A percentile compares a stretch with the other conserved stretches of the same genome.
phyloP scores from a whole-genome alignment of 75 land plant species.

The Selaginella moellendorffii region DNA sequence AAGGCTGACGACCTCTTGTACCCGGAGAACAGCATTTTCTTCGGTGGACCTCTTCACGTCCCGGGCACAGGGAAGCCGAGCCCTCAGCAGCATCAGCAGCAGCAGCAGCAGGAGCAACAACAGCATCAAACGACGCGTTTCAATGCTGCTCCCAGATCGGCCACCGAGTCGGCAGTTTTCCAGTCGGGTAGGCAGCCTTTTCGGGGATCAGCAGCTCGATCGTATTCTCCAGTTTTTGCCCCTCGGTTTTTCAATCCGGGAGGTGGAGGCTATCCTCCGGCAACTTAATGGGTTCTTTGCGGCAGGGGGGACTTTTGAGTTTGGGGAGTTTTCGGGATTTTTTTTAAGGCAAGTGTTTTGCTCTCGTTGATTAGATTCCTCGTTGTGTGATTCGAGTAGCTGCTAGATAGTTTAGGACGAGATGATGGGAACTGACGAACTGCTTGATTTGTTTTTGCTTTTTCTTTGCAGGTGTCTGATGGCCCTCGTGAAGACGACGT shows the following conservation, averaged over 20 bases:
- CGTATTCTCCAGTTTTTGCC: constrained; percentile 47
- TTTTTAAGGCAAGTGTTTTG: background rate
- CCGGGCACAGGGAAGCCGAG: constrained; percentile 24
- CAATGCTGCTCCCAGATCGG: constrained; percentile 5
- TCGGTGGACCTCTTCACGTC: constrained; percentile 52
- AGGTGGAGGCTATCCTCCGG: background rate
- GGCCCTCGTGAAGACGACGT: background rate
- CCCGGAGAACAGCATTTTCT: constrained; percentile 63
- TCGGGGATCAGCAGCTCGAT: constrained; percentile 19
- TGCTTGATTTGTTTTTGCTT: background rate
- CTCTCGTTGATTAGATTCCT: background rate
- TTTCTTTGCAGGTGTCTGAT: background rate
- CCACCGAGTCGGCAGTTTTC: constrained; percentile 2
- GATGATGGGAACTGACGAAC: too few relatives aligned
- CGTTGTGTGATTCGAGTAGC: too few relatives aligned
- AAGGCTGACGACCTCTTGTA: constrained; percentile 30
- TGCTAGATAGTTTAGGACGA: too few relatives aligned
- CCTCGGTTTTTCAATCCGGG: background rate
- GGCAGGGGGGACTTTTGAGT: background rate
- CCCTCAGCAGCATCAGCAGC: constrained; percentile 6
- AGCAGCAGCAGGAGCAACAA: background rate
- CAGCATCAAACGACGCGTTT: too few relatives aligned
- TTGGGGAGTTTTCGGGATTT: background rate
- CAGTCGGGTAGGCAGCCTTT: too few relatives aligned
- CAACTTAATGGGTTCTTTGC: background rate